phyloP scores from a whole-genome alignment of 2,329 filamentous ascomycete genomes.

The Chrysosporium queenslandicum region DNA sequence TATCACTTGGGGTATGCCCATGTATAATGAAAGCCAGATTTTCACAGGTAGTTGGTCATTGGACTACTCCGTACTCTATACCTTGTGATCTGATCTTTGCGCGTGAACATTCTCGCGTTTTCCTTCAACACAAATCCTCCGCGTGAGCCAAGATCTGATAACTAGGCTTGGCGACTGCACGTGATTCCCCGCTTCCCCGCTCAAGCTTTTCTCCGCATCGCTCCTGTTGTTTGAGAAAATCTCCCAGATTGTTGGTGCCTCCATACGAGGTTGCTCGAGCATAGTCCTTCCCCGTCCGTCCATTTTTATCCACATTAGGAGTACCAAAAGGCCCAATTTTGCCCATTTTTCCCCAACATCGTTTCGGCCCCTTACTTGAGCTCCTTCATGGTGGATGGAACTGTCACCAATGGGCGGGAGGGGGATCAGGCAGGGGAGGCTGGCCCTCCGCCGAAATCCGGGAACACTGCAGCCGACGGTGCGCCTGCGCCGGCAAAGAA shows the following conservation, averaged over 20 bases:
- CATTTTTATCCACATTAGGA: not conserved
- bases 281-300: not conserved
- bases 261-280: not conserved
- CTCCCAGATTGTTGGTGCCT: not conserved
- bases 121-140: no score
- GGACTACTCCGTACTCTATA: no score
- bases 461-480: conserved; percentile 3
- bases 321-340: no score
- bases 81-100: no score
- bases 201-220: conserved; percentile 4
- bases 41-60: no score
- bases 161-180: not conserved
- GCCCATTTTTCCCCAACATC: not conserved
- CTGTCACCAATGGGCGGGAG: not conserved
- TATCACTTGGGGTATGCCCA: no score
- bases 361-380: not conserved
- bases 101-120: no score
- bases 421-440: conserved; percentile 2
- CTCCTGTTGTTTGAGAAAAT: not conserved
- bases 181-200: conserved; percentile 7
- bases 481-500: conserved; percentile 7
- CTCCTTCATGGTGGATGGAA: conserved; percentile 9
- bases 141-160: not conserved
- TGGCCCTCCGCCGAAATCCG: conserved; percentile 1
- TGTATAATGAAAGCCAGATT: no score